phyloP scores from a whole-genome alignment of 768 basidiomycete species.

The Agrocybe pediades region DNA sequence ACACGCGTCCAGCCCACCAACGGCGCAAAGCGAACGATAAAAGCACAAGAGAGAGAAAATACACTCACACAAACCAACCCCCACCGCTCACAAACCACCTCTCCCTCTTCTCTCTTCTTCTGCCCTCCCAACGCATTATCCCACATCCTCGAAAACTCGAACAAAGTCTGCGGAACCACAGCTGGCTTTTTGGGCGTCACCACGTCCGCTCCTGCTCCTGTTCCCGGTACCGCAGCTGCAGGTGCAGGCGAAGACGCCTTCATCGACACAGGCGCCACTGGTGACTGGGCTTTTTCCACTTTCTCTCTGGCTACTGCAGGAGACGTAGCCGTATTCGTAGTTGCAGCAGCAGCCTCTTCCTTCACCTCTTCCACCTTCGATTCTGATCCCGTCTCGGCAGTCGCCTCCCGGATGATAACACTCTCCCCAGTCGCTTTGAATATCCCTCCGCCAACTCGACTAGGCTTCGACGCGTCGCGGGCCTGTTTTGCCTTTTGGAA shows the following conservation, averaged over 20 bases:
- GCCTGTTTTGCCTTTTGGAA: conserved; percentile 63
- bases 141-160: conserved; percentile 69
- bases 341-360: not conserved
- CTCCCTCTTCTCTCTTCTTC: not conserved
- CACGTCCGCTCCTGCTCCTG: not conserved
- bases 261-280: too few species aligned
- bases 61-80: conserved; percentile 55
- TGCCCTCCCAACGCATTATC: conserved; percentile 33
- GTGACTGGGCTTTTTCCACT: too few species aligned
- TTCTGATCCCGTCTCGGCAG: not conserved
- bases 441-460: conserved; percentile 68
- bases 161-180: conserved; percentile 38
- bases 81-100: conserved; percentile 47
- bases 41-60: not conserved
- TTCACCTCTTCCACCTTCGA: not conserved
- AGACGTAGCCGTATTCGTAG: too few species aligned
- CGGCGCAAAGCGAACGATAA: too few species aligned
- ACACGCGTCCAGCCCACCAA: too few species aligned
- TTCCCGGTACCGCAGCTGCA: not conserved
- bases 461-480: conserved; percentile 44
- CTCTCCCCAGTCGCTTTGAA: conserved; percentile 66
- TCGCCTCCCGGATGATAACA: conserved; percentile 44
- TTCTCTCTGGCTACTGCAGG: too few species aligned
- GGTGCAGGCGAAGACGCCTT: too few species aligned
- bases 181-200: conserved; percentile 23